Conservation (phyloP, 306 rosid species). For the Hippophae tibetana region DNA sequence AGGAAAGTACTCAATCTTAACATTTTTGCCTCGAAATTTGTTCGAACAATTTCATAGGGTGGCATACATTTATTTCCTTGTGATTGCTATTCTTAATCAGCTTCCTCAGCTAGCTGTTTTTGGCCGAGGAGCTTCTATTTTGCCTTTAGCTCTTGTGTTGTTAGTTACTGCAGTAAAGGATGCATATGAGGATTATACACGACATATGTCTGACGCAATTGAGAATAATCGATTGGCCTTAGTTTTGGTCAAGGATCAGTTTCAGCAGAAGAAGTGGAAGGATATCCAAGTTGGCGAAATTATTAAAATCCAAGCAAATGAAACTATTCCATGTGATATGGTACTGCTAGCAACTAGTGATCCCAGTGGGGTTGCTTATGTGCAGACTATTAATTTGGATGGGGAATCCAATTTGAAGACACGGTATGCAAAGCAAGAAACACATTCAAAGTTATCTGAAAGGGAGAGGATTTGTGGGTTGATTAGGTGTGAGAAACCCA, state of each 20-base stretch:
- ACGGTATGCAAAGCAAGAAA: constrained; percentile 91
- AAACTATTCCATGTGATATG: constrained; percentile 86
- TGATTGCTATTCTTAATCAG: constrained; percentile 91
- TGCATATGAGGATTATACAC: constrained; percentile 93
- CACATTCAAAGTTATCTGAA: constrained; percentile 46
- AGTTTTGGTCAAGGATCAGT: constrained; percentile 52
- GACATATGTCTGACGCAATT: constrained; percentile 81
- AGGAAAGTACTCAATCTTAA: constrained; percentile 67
- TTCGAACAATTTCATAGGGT: constrained; percentile 92
- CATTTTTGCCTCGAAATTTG: constrained; percentile 83
- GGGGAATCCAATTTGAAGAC: constrained; percentile 98
- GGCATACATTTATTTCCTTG: constrained; percentile 89
- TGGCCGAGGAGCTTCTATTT: constrained; percentile 84
- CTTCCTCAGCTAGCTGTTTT: constrained; percentile 96
- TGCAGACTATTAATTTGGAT: constrained; percentile 97
- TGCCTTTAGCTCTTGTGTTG: constrained; percentile 79
- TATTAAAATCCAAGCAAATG: constrained; percentile 68
- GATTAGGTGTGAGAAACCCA: constrained; percentile 80
- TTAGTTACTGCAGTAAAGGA: constrained; percentile 92
- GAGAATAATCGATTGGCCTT: constrained; percentile 77
- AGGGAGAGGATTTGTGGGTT: constrained; percentile 49
- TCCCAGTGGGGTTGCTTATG: constrained; percentile 87
- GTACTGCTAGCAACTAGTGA: constrained; percentile 97
- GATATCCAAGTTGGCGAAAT: constrained; percentile 76
- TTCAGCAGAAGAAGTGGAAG: constrained; percentile 62